These are phyloP conservation scores for Hymenochaete sp. DNA, from an alignment of 1,284 basidiomycete species.

Conservation along the genomic window DNA sequence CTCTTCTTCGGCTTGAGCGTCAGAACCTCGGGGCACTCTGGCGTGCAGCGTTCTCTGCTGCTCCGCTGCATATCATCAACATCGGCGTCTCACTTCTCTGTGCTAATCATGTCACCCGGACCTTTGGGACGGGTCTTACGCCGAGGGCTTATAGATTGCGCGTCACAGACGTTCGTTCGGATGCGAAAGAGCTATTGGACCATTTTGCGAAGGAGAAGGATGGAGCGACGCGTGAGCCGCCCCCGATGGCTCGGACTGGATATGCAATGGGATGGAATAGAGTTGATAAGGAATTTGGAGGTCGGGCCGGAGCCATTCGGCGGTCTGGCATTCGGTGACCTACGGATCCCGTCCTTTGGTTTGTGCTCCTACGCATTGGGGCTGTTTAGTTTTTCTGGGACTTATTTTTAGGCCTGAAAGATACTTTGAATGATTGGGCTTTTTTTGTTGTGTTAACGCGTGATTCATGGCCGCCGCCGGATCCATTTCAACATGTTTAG, in stretches of 20 bases:
- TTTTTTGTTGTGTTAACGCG: too few species aligned
- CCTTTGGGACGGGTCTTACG: slow-evolving; percentile 64
- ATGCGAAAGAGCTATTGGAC: slow-evolving; percentile 28
- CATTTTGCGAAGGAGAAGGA: slow-evolving; percentile 2
- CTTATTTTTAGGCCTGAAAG: too few species aligned
- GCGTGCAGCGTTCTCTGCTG: slow-evolving; percentile 53
- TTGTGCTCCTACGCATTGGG: too few species aligned
- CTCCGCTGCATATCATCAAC: slow-evolving; percentile 55
- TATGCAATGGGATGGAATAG: slow-evolving; percentile 3
- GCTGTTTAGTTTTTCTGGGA: too few species aligned
- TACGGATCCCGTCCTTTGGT: too few species aligned
- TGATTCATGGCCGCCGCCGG: too few species aligned
- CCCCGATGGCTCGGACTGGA: slow-evolving; percentile 10
- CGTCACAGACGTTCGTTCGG: slow-evolving; percentile 33
- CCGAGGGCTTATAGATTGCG: slow-evolving; percentile 59
- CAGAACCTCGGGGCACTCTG: slow-evolving; percentile 47
- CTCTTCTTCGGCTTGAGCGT: slow-evolving; percentile 53
- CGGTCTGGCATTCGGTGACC: too few species aligned
- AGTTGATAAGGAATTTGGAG: slow-evolving; percentile 13
- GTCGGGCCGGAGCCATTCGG: too few species aligned
- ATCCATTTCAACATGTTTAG: too few species aligned
- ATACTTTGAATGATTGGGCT: too few species aligned
- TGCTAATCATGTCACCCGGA: slow-evolving; percentile 63
- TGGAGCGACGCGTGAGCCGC: slow-evolving; percentile 2
- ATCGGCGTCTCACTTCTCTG: slow-evolving; percentile 59